Evolutionary conservation across 2,329 filamentous ascomycete species (phyloP), one percentile per base, ranked within the genome.

Genomic region (Microcyclosporella mali): DNA sequence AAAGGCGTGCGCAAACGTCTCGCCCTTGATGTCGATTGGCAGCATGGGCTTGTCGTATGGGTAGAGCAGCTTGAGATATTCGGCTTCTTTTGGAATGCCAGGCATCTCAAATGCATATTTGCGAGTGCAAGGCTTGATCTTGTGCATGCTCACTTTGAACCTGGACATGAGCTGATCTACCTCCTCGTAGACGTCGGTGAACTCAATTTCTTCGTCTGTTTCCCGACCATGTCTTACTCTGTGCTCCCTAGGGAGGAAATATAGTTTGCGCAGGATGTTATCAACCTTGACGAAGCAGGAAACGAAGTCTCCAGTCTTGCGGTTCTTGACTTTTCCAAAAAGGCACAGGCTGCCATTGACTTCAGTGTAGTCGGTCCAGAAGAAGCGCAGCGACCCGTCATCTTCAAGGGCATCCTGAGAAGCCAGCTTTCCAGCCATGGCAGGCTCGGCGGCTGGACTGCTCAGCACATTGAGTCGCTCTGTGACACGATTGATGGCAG

Each of bases 271-370:
- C 41, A 94, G 66, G 46, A 98, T 85, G 55, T 95, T 95, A 71
- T 98, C 89, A 15, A 98, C 73, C 65, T 97, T 97, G 64, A 95
- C 78, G 58, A 98, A 97, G 58, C 88, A 94, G 67, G 92, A 98
- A 46, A 88, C 84, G 61, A 86, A 89, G 33, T 73, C 72, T 39
- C 78, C 81, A 1, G 79, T 86, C 57, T 81, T 84, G 65, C 89
- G 95, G 69, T 95, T 88, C 57, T 88, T 81, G 17, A 95, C 90
- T 62, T 98, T 98, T 51, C 92, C 92, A 60, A 98, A 97, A 9
- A 98, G 75, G 63, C 88, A 97, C 8, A 98, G 71, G 55, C 82
- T 92, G 46, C 90, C 90, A 57, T 89, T 88, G 61, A 95, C 73
- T 62, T 98, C 92, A 1, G 84, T 88, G 60, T 95, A 98, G 66